These are phyloP conservation scores for Dorcoceras hygrometricum DNA, from an alignment of 257 asterid genomes.

Conservation along the genomic window DNA sequence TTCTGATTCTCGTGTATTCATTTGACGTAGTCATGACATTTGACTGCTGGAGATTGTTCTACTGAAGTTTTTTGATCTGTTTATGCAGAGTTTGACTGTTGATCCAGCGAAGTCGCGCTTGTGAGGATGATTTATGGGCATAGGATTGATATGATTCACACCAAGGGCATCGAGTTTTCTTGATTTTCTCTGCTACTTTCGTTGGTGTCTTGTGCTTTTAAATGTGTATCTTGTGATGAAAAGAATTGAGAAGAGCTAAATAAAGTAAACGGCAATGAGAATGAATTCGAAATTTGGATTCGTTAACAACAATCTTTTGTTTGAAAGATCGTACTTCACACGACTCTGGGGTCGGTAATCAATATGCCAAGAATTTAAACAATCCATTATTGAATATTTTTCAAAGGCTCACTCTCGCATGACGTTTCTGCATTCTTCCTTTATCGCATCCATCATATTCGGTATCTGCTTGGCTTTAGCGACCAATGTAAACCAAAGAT, in stretches of 20 bases:
- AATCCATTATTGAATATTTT: too few species aligned
- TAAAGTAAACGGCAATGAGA: conserved; percentile 28
- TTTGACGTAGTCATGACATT: background rate
- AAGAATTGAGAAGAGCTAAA: conserved; percentile 14
- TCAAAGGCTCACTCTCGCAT: background rate
- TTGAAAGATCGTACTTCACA: too few species aligned
- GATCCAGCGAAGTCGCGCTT: conserved; percentile 58
- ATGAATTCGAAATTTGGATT: background rate
- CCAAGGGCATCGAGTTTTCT: background rate
- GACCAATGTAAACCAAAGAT: background rate
- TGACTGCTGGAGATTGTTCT: background rate
- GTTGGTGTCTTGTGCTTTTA: conserved; percentile 1
- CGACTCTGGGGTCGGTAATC: too few species aligned
- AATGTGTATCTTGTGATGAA: background rate
- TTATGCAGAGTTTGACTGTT: conserved; percentile 47
- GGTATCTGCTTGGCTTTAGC: background rate
- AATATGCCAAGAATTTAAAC: background rate
- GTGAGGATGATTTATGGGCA: conserved; percentile 27
- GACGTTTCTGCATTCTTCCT: background rate
- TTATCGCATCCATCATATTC: too few species aligned
- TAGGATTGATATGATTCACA: background rate
- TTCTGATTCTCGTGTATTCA: background rate
- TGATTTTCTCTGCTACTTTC: background rate
- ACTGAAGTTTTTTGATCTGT: conserved; percentile 5
- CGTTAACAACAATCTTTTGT: too few species aligned